Evolutionary conservation across 1,139 yeast species (phyloP).

Genomic region (Candida glucosophila): DNA sequence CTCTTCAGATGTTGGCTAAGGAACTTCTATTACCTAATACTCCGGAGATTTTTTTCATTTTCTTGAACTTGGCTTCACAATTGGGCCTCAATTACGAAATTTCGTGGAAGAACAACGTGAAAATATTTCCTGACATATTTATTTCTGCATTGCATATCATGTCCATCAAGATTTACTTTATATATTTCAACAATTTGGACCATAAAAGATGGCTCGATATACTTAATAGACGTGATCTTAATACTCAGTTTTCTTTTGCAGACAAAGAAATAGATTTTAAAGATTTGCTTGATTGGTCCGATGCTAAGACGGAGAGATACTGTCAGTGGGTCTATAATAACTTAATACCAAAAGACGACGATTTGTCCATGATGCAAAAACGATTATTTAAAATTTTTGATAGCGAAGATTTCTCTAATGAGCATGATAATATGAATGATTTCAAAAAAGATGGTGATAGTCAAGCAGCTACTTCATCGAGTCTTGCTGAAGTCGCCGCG

Average conservation of each 20-base stretch:
- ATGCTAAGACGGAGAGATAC: slow-evolving; percentile 27
- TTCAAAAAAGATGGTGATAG: too few species aligned
- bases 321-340: slow-evolving; percentile 32
- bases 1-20: slow-evolving; percentile 19
- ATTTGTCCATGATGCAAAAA: slow-evolving; percentile 21
- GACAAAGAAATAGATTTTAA: slow-evolving; percentile 4
- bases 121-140: slow-evolving; percentile 22
- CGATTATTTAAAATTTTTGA: slow-evolving; percentile 29
- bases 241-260: slow-evolving; percentile 12
- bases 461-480: too few species aligned
- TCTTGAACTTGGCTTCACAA: slow-evolving; percentile 8
- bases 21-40: slow-evolving; percentile 22
- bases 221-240: slow-evolving; percentile 12
- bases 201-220: slow-evolving; percentile 16
- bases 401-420: slow-evolving; percentile 8
- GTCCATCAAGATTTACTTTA: slow-evolving; percentile 21
- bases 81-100: slow-evolving; percentile 5
- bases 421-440: too few species aligned
- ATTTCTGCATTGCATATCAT: slow-evolving; percentile 16
- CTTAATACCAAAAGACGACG: slow-evolving; percentile 17
- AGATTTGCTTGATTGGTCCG: slow-evolving; percentile 31
- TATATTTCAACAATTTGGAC: slow-evolving; percentile 8
- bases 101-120: slow-evolving; percentile 2
- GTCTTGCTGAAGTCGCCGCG: too few species aligned
- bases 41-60: slow-evolving; percentile 18